A percentile compares a stretch with the other conserved stretches of the same genome.
Conservation (phyloP, 2,329 filamentous ascomycete genomes). For the Fusarium haematococcum region DNA sequence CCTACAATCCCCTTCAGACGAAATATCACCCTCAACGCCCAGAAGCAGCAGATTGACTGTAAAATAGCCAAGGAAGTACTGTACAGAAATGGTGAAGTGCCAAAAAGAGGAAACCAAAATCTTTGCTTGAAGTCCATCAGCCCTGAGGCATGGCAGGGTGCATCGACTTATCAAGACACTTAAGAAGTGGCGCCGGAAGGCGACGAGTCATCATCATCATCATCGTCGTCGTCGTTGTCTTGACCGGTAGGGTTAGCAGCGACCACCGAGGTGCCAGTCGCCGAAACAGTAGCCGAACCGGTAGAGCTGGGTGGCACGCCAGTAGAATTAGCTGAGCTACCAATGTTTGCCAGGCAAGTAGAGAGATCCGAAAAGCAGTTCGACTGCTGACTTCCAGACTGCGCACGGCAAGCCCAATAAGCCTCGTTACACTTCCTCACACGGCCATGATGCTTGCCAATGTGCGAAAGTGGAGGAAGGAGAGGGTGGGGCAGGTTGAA, state of each 20-base stretch:
- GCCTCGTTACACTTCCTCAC: background rate
- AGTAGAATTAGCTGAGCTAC: background rate
- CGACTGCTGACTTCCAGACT: background rate
- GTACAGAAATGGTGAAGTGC: background rate
- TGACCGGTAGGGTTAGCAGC: background rate
- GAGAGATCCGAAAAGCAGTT: background rate
- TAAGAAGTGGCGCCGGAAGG: background rate
- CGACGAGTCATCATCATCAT: background rate
- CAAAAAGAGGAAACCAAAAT: background rate
- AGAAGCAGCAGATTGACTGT: background rate
- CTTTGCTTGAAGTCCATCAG: background rate
- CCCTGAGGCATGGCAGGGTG: background rate
- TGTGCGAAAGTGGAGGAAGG: background rate
- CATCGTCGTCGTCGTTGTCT: background rate
- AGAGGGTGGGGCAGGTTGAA: background rate
- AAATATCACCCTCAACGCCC: background rate
- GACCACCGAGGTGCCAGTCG: background rate
- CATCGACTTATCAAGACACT: background rate
- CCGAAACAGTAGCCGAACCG: background rate
- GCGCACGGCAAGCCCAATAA: background rate
- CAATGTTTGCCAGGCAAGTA: background rate
- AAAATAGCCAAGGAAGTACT: background rate
- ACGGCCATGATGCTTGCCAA: background rate
- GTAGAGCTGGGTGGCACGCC: background rate
- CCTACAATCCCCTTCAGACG: background rate